Evolutionary conservation across 2,329 filamentous ascomycete species (phyloP).

Genomic region (Clarireedia homoeocarpa): DNA sequence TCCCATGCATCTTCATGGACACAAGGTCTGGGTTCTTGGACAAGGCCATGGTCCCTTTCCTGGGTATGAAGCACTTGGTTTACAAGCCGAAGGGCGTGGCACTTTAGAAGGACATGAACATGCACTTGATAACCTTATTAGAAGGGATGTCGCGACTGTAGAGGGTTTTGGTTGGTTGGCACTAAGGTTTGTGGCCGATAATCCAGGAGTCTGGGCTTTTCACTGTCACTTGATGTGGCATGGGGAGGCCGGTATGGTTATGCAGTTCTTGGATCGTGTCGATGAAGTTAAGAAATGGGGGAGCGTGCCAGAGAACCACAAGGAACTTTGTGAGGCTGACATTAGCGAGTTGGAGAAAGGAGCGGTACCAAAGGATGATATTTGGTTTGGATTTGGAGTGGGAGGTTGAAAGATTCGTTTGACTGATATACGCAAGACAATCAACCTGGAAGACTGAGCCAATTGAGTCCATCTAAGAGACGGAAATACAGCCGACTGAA

Average conservation of each 20-base stretch:
- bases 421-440: neutral
- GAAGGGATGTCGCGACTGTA: constrained; percentile 45
- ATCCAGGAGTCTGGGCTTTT: constrained; percentile 49
- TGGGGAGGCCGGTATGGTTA: constrained; percentile 47
- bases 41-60: constrained; percentile 57
- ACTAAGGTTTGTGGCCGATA: constrained; percentile 48
- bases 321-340: constrained; percentile 36
- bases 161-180: constrained; percentile 47
- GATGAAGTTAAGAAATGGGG: constrained; percentile 37
- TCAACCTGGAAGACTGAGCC: too few species aligned
- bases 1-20: constrained; percentile 70
- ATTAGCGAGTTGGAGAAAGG: constrained; percentile 40
- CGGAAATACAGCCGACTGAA: too few species aligned
- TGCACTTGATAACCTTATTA: constrained; percentile 34
- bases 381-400: constrained; percentile 33
- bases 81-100: constrained; percentile 30
- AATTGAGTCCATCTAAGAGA: too few species aligned
- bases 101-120: constrained; percentile 30
- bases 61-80: constrained; percentile 33
- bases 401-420: constrained; percentile 11
- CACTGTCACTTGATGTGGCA: constrained; percentile 56
- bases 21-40: constrained; percentile 55
- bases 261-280: constrained; percentile 47
- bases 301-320: constrained; percentile 37
- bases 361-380: constrained; percentile 40